These are phyloP conservation scores for Salvia rosmarinus DNA, from an alignment of 257 asterid genomes.

Conservation along the genomic window DNA sequence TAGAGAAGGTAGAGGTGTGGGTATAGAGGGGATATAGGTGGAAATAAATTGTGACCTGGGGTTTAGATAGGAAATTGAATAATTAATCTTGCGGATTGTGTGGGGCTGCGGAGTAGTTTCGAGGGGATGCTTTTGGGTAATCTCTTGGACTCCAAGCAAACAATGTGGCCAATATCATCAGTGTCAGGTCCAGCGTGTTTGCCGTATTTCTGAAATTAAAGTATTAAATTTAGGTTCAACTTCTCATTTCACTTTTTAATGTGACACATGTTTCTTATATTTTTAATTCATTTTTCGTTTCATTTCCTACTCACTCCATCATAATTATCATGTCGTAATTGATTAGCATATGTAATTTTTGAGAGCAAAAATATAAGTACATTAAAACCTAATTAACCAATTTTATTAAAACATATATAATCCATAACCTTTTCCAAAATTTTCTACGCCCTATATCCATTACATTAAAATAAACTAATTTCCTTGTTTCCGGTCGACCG, in stretches of 20 bases:
- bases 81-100: conserved; percentile 34
- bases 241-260: not conserved
- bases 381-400: too few species aligned
- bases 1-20: conserved; percentile 1
- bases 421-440: too few species aligned
- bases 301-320: too few species aligned
- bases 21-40: conserved; percentile 24
- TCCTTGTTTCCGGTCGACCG: too few species aligned
- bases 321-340: too few species aligned
- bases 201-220: not conserved
- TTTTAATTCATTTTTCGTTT: too few species aligned
- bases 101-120: conserved; percentile 38
- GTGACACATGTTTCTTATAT: too few species aligned
- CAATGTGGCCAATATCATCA: not conserved
- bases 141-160: conserved; percentile 50
- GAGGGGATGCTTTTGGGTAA: conserved; percentile 20
- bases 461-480: too few species aligned
- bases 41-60: conserved; percentile 44
- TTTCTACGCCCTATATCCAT: too few species aligned
- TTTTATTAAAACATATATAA: too few species aligned
- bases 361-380: too few species aligned
- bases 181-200: not conserved
- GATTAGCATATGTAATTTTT: too few species aligned
- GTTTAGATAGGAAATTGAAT: conserved; percentile 31
- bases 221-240: not conserved